Evolutionary conservation across 1,284 basidiomycete species (phyloP), one percentile per base, ranked within the genome.

Genomic region (Ceratorhiza oryzae-sativae): DNA sequence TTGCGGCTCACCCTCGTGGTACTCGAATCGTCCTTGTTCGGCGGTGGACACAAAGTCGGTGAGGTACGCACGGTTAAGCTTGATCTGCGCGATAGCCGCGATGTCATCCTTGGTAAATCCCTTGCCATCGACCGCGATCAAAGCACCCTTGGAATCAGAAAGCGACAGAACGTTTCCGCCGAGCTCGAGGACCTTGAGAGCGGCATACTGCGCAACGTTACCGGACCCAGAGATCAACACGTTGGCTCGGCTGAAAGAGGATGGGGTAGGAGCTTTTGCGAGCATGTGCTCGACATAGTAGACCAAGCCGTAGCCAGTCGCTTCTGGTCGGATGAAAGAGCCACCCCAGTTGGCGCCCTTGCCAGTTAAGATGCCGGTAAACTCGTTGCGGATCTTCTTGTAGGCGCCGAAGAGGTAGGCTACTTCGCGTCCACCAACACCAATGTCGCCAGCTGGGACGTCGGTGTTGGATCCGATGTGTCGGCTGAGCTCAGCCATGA

Each of bases 401-500:
- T 92, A 92, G 61, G 88, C 87, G 76, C 89, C 89, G 77, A 90
- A 90, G 79, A 90, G 81, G 85, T 82, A 90, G 45, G 87, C 89
- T 73, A 90, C 86, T 81, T 91, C 90, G 75, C 89, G 85, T 48
- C 84, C 89, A 76, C 90, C 90, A 75, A 84, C 84, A 76, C 85
- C 85, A 76, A 93, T 92, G 78, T 92, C 91, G 76, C 91, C 90
- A 75, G 90, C 90, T 76, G 91, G 91, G 72, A 93, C 89, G 81
- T 93, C 91, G 73, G 90, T 92, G 83, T 92, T 87, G 78, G 84
- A 81, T 55, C 88, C 89, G 74, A 90, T 90, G 82, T 90, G 89
- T 75, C 87, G 84, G 75, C 85, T 87, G 71, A 92, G 86, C 83
- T 91, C 90, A 72, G 82, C 81, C 90, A 91, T 91, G 84, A 91